Conservation (phyloP, 2,329 filamentous ascomycete species). For the Periconia macrospinosa region DNA sequence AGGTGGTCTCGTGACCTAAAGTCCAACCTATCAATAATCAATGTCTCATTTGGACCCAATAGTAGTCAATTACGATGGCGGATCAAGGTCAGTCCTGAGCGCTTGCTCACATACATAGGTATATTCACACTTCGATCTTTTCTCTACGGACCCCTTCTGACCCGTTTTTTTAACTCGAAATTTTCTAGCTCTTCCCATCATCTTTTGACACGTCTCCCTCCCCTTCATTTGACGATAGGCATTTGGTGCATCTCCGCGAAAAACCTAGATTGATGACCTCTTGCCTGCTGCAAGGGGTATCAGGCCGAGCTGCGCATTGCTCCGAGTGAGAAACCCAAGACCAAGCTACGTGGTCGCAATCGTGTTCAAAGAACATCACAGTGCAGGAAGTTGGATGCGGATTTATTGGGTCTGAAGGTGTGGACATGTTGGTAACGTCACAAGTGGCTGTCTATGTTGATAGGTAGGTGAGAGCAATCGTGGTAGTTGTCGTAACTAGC, state of each 20-base stretch:
- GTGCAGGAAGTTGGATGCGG: background rate
- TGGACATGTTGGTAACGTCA: background rate
- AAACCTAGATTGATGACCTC: background rate
- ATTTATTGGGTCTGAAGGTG: background rate
- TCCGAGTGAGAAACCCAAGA: background rate
- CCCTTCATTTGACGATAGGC: too few relatives aligned
- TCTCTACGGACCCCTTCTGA: too few relatives aligned
- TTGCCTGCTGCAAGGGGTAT: background rate
- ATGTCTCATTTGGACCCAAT: too few relatives aligned
- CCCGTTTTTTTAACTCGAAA: too few relatives aligned
- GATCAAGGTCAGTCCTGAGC: too few relatives aligned
- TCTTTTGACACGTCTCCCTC: background rate
- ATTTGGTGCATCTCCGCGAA: background rate
- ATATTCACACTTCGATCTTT: too few relatives aligned
- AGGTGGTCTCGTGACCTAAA: too few relatives aligned
- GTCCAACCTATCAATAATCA: too few relatives aligned
- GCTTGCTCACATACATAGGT: too few relatives aligned
- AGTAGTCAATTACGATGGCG: too few relatives aligned
- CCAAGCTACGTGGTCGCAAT: constrained; percentile 1
- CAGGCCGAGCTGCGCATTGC: background rate
- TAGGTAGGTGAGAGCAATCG: background rate
- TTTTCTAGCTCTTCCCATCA: too few relatives aligned
- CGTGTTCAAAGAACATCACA: background rate
- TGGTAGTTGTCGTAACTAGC: too few relatives aligned
- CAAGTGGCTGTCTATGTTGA: background rate